Evolutionary conservation across 371 early-diverging fungal genomes (phyloP).

Genomic region (Mortierella sp.): DNA sequence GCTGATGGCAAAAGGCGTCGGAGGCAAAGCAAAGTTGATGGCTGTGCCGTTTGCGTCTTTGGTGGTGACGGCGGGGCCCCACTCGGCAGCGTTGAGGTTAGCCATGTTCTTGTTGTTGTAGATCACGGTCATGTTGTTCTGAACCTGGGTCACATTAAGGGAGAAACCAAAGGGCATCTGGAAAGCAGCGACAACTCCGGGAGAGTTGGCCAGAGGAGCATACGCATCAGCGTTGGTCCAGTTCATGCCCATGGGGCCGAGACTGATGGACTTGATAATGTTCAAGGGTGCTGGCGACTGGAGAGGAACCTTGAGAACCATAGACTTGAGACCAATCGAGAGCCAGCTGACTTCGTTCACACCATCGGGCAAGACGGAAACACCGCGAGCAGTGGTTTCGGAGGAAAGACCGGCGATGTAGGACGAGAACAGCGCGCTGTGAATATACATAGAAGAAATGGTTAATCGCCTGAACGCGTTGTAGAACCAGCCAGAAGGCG

Average conservation of each 20-base stretch:
- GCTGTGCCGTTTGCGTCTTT: conserved; percentile 59
- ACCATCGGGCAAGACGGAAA: conserved; percentile 71
- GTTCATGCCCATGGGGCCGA: conserved; percentile 67
- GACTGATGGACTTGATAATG: conserved; percentile 63
- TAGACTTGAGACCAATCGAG: conserved; percentile 63
- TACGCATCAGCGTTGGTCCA: conserved; percentile 65
- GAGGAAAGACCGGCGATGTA: conserved; percentile 65
- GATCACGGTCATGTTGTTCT: conserved; percentile 66
- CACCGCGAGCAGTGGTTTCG: conserved; percentile 64
- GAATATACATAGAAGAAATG: background rate
- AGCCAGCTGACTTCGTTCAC: conserved; percentile 68
- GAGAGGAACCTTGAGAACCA: conserved; percentile 47
- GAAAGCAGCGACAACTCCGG: conserved; percentile 64
- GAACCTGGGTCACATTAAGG: conserved; percentile 66
- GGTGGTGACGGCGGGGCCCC: conserved; percentile 59
- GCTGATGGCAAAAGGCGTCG: conserved; percentile 58
- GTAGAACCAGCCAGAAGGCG: background rate
- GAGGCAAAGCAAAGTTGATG: conserved; percentile 57
- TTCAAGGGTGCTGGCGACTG: conserved; percentile 57
- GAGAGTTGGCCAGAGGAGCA: conserved; percentile 62
- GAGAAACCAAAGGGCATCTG: conserved; percentile 72
- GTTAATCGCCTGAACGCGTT: background rate
- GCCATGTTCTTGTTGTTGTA: conserved; percentile 63
- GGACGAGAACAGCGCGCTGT: conserved; percentile 62
- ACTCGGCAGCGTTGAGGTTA: conserved; percentile 55